A percentile compares a stretch with the other conserved stretches of the same genome.
These are phyloP conservation scores for Metschnikowia borealis DNA, from an alignment of 805 yeast species.

Conservation along the genomic window DNA sequence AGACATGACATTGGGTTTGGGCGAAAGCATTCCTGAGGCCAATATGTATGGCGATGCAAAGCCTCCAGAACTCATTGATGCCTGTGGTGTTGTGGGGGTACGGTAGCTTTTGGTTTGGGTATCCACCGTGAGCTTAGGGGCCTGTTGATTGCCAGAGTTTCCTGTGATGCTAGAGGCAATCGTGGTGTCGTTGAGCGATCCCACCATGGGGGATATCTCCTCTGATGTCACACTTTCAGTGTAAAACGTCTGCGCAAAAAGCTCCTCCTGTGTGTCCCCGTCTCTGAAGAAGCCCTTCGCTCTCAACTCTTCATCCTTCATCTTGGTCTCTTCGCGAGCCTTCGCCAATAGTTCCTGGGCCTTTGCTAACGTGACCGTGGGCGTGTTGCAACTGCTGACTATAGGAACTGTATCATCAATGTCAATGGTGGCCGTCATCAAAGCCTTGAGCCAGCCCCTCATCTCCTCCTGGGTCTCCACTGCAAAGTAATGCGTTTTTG, in stretches of 20 bases:
- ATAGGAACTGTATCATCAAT: constrained; percentile 91
- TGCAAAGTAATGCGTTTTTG: constrained; percentile 92
- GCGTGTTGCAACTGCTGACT: constrained; percentile 87
- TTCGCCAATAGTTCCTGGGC: constrained; percentile 85
- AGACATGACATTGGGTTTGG: constrained; percentile 26
- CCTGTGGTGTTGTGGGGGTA: constrained; percentile 40
- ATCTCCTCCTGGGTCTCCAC: constrained; percentile 88
- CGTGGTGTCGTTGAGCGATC: constrained; percentile 32
- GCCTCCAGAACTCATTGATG: constrained; percentile 33
- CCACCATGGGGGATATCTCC: constrained; percentile 28
- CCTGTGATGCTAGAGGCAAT: constrained; percentile 22
- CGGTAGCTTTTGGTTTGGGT: constrained; percentile 22
- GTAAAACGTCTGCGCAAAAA: constrained; percentile 5
- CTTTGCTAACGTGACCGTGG: constrained; percentile 82
- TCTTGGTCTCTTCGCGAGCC: constrained; percentile 70
- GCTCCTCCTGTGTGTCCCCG: constrained; percentile 16
- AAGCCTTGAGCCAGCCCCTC: constrained; percentile 92
- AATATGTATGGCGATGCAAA: constrained; percentile 66
- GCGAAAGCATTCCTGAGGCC: constrained; percentile 59
- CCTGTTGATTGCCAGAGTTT: constrained; percentile 7
- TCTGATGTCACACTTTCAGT: constrained; percentile 17
- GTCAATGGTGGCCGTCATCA: constrained; percentile 94
- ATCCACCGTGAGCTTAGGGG: constrained; percentile 33
- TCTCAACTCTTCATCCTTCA: constrained; percentile 48
- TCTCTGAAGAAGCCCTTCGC: constrained; percentile 37